phyloP scores from a whole-genome alignment of 768 basidiomycete genomes.

The Clavulina sp. region DNA sequence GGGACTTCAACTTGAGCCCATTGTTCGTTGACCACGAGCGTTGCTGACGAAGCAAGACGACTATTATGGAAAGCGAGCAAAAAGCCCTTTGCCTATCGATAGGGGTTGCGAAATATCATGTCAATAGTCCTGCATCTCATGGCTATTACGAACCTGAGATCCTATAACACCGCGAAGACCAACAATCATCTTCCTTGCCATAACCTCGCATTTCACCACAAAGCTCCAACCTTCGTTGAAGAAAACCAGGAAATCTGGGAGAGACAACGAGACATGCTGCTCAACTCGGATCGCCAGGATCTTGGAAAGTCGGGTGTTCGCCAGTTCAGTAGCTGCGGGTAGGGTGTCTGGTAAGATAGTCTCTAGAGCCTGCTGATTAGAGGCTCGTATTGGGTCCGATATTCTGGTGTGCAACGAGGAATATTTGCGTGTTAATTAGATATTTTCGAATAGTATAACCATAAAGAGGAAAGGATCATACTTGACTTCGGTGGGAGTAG shows the following conservation, averaged over 20 bases:
- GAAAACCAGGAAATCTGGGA: slow-evolving; percentile 59
- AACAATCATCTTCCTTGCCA: slow-evolving; percentile 84
- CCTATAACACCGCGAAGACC: slow-evolving; percentile 74
- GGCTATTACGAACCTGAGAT: slow-evolving; percentile 37
- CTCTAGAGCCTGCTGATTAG: background rate
- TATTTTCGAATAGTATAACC: too few relatives aligned
- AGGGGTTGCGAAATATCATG: background rate
- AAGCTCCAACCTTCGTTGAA: slow-evolving; percentile 83
- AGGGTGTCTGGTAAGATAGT: slow-evolving; percentile 39
- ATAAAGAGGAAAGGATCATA: too few relatives aligned
- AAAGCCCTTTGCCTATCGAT: slow-evolving; percentile 61
- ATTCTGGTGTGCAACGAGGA: background rate
- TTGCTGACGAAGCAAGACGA: slow-evolving; percentile 63
- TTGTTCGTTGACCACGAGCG: slow-evolving; percentile 86
- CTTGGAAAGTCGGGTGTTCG: slow-evolving; percentile 66
- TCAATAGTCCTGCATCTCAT: slow-evolving; percentile 7
- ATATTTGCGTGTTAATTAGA: too few relatives aligned
- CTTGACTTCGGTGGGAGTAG: background rate
- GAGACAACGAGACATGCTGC: slow-evolving; percentile 52
- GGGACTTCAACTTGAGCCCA: slow-evolving; percentile 76
- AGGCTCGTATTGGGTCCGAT: background rate
- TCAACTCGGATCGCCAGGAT: slow-evolving; percentile 62
- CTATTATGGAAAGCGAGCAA: slow-evolving; percentile 72
- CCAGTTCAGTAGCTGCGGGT: slow-evolving; percentile 64
- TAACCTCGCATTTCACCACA: slow-evolving; percentile 69